phyloP scores from a whole-genome alignment of 345 rosid genomes.

The Hypericum androsaemum region DNA sequence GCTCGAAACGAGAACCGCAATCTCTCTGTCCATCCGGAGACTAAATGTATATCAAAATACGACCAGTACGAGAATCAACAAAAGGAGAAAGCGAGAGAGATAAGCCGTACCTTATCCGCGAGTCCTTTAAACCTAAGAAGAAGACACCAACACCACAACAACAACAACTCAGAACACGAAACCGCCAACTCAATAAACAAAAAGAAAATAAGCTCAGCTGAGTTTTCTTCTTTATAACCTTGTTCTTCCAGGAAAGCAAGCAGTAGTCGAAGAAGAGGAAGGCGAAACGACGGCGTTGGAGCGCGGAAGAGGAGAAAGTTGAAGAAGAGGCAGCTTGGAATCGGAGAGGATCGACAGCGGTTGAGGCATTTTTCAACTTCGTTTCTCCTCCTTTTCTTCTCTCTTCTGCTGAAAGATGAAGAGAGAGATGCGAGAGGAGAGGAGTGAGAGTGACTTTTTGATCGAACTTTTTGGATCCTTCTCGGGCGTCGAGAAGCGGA shows the following conservation, averaged over 20 bases:
- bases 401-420: not conserved
- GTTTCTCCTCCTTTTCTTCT: not conserved
- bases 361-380: constrained; percentile 11
- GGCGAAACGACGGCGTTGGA: constrained; percentile 5
- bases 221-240: constrained; percentile 9
- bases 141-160: too few relatives aligned
- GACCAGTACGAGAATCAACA: constrained; percentile 8
- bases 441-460: not conserved
- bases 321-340: constrained; percentile 10
- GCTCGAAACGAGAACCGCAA: constrained; percentile 7
- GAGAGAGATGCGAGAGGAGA: not conserved
- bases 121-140: too few relatives aligned
- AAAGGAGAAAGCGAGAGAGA: not conserved
- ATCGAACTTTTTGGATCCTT: not conserved
- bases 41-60: constrained; percentile 26
- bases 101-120: too few relatives aligned
- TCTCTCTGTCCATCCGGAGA: constrained; percentile 12
- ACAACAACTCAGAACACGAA: too few relatives aligned
- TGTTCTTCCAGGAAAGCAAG: constrained; percentile 14
- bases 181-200: not conserved
- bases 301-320: not conserved
- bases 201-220: not conserved
- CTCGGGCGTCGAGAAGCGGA: not conserved
- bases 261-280: constrained; percentile 9
- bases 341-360: constrained; percentile 10